These are phyloP conservation scores for Blastobotrys terrestris DNA, from an alignment of 805 yeast genomes.

Conservation along the genomic window DNA sequence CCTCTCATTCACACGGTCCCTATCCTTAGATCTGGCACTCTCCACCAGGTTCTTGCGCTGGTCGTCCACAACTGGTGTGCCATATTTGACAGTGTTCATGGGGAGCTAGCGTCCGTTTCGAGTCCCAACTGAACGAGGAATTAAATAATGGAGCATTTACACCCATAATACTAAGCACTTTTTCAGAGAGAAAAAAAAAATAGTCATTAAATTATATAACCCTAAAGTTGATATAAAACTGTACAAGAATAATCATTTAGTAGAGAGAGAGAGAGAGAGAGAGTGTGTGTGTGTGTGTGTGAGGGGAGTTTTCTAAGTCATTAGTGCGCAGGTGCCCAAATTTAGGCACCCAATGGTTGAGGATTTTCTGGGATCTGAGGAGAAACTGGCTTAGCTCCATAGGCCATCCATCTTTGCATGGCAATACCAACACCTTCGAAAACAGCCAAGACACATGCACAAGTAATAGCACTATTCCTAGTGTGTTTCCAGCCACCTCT, in stretches of 20 bases:
- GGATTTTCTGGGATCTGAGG: constrained; percentile 30
- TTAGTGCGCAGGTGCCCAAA: neutral
- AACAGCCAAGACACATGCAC: constrained; percentile 94
- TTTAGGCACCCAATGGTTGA: constrained; percentile 21
- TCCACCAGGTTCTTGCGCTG: neutral
- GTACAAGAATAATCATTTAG: neutral
- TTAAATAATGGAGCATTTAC: too few relatives aligned
- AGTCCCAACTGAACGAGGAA: neutral
- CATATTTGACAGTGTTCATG: neutral
- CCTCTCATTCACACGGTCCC: constrained; percentile 7
- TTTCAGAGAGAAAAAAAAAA: too few relatives aligned
- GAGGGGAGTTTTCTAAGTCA: neutral
- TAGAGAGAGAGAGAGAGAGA: too few relatives aligned
- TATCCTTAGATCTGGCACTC: neutral
- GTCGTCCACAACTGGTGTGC: neutral
- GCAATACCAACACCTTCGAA: constrained; percentile 98
- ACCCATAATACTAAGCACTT: too few relatives aligned
- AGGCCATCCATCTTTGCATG: constrained; percentile 85
- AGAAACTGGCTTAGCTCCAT: constrained; percentile 60
- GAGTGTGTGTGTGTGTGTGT: too few relatives aligned
- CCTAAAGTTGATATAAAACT: neutral
- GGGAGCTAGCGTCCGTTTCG: neutral
- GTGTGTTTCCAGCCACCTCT: constrained; percentile 99
- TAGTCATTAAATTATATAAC: neutral
- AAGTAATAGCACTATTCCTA: constrained; percentile 91